These are phyloP conservation scores for Erysimum pusillum DNA, from an alignment of 441 rosid genomes.

Conservation along the genomic window DNA sequence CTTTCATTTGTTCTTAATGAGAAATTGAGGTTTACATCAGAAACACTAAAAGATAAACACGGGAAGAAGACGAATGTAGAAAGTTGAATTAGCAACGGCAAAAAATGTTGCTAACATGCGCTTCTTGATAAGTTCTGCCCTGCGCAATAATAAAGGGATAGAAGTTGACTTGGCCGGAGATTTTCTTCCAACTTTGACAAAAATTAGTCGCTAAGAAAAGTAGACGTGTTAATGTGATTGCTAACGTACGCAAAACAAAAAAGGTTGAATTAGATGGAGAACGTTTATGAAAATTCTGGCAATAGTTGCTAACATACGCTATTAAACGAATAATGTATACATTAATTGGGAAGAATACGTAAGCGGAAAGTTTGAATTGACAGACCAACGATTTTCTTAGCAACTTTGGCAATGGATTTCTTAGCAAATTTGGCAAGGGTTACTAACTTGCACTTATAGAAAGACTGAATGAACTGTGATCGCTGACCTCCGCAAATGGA, in stretches of 20 bases:
- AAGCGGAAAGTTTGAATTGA: neutral
- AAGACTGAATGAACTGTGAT: neutral
- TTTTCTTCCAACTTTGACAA: neutral
- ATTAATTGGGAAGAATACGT: neutral
- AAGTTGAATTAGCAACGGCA: neutral
- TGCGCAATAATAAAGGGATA: neutral
- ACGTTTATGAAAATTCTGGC: neutral
- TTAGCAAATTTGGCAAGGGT: neutral
- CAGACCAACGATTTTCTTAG: neutral
- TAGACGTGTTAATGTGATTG: neutral
- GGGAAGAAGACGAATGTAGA: slow-evolving; percentile 33
- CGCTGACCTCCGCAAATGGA: slow-evolving; percentile 16
- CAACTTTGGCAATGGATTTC: neutral
- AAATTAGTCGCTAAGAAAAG: neutral
- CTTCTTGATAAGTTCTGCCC: neutral
- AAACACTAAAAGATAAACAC: slow-evolving; percentile 23
- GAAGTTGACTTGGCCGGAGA: neutral
- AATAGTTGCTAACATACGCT: neutral
- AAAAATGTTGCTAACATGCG: slow-evolving; percentile 15
- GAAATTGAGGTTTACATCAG: too few relatives aligned
- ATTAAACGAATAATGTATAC: neutral
- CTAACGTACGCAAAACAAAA: neutral
- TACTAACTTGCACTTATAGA: neutral
- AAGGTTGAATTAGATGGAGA: neutral
- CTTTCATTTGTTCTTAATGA: too few relatives aligned